Conservation (phyloP, 1,139 yeast genomes). For the Candida sp. region DNA sequence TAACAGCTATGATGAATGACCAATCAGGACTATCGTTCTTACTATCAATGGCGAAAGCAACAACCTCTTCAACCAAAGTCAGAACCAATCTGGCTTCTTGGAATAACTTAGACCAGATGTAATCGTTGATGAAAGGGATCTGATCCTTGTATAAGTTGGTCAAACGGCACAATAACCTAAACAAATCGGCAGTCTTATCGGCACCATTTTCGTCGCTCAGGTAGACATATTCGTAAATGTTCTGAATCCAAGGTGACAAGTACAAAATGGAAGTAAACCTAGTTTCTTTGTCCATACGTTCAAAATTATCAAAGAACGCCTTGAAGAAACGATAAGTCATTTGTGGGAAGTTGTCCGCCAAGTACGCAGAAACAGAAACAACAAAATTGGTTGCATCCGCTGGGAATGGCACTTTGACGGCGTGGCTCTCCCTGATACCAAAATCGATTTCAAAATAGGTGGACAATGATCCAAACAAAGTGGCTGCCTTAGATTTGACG, state of each 20-base stretch:
- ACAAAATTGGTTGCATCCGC: slow-evolving; percentile 70
- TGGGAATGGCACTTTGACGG: slow-evolving; percentile 75
- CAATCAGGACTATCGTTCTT: slow-evolving; percentile 76
- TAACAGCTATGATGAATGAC: slow-evolving; percentile 63
- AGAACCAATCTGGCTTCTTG: slow-evolving; percentile 63
- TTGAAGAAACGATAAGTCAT: slow-evolving; percentile 65
- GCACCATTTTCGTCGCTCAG: slow-evolving; percentile 61
- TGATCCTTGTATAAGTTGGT: slow-evolving; percentile 54
- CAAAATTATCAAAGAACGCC: slow-evolving; percentile 64
- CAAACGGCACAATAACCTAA: slow-evolving; percentile 66
- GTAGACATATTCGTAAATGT: slow-evolving; percentile 63
- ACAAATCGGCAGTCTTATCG: slow-evolving; percentile 61
- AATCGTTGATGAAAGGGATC: slow-evolving; percentile 44
- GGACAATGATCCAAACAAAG: slow-evolving; percentile 66
- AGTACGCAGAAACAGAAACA: slow-evolving; percentile 58
- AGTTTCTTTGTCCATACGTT: slow-evolving; percentile 38
- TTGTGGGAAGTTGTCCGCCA: slow-evolving; percentile 61
- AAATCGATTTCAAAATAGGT: slow-evolving; percentile 63
- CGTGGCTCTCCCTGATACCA: slow-evolving; percentile 60
- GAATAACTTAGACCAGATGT: slow-evolving; percentile 75
- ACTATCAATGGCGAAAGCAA: slow-evolving; percentile 75
- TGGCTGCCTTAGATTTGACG: slow-evolving; percentile 67
- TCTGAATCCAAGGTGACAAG: slow-evolving; percentile 80
- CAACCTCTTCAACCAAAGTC: slow-evolving; percentile 71
- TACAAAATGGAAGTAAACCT: slow-evolving; percentile 52